Evolutionary conservation across 2,329 filamentous ascomycete genomes (phyloP).

Genomic region (Cladosporium sp.): DNA sequence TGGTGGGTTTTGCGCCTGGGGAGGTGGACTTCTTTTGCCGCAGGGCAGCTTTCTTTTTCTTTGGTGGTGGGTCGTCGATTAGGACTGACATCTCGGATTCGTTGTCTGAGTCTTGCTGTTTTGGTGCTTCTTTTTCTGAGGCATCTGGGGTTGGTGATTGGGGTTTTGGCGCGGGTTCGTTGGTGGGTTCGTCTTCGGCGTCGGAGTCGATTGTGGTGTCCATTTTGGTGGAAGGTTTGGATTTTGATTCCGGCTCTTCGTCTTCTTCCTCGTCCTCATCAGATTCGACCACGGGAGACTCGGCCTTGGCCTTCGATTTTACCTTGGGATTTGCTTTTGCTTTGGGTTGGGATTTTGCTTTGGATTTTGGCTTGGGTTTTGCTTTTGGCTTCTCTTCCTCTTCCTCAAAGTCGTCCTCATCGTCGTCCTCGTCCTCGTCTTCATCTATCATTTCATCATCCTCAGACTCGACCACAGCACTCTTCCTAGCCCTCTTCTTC

Average conservation of each 20-base stretch:
- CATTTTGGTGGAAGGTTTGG: conserved; percentile 3
- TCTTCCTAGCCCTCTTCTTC: conserved; percentile 27
- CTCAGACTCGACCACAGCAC: conserved; percentile 13
- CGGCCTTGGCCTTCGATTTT: not conserved
- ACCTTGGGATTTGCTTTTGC: conserved; percentile 19
- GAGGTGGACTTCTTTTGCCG: conserved; percentile 39
- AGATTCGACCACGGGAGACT: conserved; percentile 7
- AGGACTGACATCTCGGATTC: conserved; percentile 71
- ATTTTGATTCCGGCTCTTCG: conserved; percentile 23
- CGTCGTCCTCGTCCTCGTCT: conserved; percentile 11
- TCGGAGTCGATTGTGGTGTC: conserved; percentile 5
- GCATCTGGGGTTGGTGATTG: not conserved
- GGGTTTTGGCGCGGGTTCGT: not conserved
- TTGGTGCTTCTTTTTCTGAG: conserved; percentile 7
- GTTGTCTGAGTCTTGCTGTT: conserved; percentile 25
- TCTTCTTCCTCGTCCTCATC: conserved; percentile 24
- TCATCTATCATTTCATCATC: conserved; percentile 9
- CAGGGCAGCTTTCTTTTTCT: conserved; percentile 50
- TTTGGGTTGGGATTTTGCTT: conserved; percentile 14
- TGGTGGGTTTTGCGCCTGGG: conserved; percentile 44
- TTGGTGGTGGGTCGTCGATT: conserved; percentile 71
- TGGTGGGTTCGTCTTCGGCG: conserved; percentile 19
- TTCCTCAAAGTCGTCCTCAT: conserved; percentile 14
- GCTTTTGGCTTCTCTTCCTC: conserved; percentile 11
- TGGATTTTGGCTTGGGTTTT: conserved; percentile 21